Conservation (phyloP, 495 filamentous ascomycete genomes). For the Neurospora africana region DNA sequence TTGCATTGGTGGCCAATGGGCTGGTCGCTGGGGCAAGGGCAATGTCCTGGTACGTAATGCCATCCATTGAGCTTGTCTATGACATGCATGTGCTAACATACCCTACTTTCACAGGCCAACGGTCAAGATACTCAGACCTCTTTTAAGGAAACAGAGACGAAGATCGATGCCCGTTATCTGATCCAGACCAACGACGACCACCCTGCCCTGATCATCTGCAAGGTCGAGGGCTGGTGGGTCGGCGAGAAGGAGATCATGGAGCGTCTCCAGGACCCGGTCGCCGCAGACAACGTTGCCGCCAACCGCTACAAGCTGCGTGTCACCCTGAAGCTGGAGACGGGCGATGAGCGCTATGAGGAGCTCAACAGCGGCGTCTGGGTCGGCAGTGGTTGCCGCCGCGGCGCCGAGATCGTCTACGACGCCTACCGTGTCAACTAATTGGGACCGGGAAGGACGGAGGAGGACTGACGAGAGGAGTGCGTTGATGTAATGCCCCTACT, state of each 20-base stretch:
- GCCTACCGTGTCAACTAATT: constrained; percentile 19
- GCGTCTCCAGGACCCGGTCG: constrained; percentile 18
- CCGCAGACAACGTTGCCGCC: constrained; percentile 20
- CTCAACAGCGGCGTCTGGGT: constrained; percentile 19
- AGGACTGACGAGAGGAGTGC: neutral
- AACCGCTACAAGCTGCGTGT: constrained; percentile 19
- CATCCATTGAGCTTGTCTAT: neutral
- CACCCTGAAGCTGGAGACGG: constrained; percentile 20
- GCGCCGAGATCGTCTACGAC: constrained; percentile 26
- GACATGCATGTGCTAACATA: neutral
- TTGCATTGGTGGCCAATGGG: constrained; percentile 21
- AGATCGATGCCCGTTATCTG: constrained; percentile 18
- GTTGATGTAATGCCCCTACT: neutral
- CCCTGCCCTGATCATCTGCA: constrained; percentile 20
- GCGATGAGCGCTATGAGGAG: constrained; percentile 17
- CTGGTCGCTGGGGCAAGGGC: constrained; percentile 22
- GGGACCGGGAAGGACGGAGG: neutral
- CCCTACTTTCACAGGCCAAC: constrained; percentile 4
- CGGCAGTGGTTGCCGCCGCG: constrained; percentile 17
- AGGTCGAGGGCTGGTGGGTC: constrained; percentile 21
- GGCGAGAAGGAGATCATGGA: constrained; percentile 23
- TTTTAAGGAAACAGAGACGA: constrained; percentile 15
- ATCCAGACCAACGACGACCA: constrained; percentile 22
- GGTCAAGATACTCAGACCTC: constrained; percentile 21
- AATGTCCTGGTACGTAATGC: constrained; percentile 11